A percentile compares a stretch with the other conserved stretches of the same genome.
Evolutionary conservation across 495 filamentous ascomycete genomes (phyloP).

Genomic region (Penicillium macrosclerotiorum): DNA sequence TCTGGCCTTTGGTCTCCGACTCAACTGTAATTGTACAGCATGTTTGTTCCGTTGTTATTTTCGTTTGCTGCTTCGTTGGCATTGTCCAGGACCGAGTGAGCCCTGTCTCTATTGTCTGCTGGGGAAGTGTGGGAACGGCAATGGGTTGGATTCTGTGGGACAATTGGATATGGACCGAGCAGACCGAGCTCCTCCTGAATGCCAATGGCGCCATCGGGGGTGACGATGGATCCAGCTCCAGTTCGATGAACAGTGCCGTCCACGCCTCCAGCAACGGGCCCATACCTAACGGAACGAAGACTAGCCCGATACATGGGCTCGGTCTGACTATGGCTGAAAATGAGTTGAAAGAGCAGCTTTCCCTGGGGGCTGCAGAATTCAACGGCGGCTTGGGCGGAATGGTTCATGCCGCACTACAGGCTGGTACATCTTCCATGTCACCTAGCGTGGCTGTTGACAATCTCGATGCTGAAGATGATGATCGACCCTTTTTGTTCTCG

Average conservation of each 20-base stretch:
- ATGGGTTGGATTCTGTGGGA: constrained; percentile 92
- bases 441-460: constrained; percentile 6
- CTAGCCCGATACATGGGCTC: constrained; percentile 43
- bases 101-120: constrained; percentile 81
- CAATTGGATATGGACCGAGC: constrained; percentile 68
- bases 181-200: constrained; percentile 42
- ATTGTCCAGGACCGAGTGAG: constrained; percentile 84
- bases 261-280: constrained; percentile 25
- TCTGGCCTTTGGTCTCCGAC: constrained; percentile 94
- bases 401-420: neutral
- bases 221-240: constrained; percentile 46
- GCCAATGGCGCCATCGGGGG: constrained; percentile 38
- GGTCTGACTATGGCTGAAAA: constrained; percentile 42
- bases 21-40: constrained; percentile 97
- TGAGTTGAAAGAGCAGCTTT: constrained; percentile 26
- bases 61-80: constrained; percentile 87
- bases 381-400: constrained; percentile 9
- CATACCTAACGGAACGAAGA: constrained; percentile 26
- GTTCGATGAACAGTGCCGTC: constrained; percentile 42
- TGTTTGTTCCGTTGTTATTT: constrained; percentile 89
- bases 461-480: constrained; percentile 17
- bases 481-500: constrained; percentile 43
- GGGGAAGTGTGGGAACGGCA: constrained; percentile 78
- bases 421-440: constrained; percentile 11
- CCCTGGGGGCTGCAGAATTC: constrained; percentile 18